Evolutionary conservation across 2,329 filamentous ascomycete genomes (phyloP), one percentile per base, ranked within the genome.

Genomic region (Sclerotinia subarctica): DNA sequence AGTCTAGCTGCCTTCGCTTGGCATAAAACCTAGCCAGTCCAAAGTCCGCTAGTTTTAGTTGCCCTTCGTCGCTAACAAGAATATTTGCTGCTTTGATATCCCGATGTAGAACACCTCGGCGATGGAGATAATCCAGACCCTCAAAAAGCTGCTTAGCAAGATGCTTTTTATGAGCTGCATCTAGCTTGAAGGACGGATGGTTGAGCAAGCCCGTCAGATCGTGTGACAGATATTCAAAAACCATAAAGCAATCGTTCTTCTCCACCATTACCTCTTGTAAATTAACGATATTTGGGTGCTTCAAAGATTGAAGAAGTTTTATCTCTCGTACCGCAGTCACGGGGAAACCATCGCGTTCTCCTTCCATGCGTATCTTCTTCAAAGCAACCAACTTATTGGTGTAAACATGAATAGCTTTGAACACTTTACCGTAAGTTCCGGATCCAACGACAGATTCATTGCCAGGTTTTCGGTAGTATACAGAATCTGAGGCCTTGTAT

Each of bases 61-160:
- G 86, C 6, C 95, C 95, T 13, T 91, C 89, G 73, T 89, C 96
- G 80, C 93, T 96, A 69, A 99, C 92, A 29, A 99, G 84, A 69
- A 98, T 98, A 75, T 99, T 99, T 68, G 95, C 95, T 1, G 95
- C 95, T 80, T 99, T 99, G 81, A 99, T 98, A 76, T 99, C 95
- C 70, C 95, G 91, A 79, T 99, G 95, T 4, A 99, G 83, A 17
- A 99, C 94, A n/a, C 95, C 93, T 47, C 93, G 86, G 58, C 90
- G 89, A 78, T 99, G 95, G 1, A 99, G 86, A 76, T 98, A 99
- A 76, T 96, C 92, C 5, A 99, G 84, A 0, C 93, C 94, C 77
- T 96, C 90, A 74, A 99, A 98, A 72, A 99, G 86, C 76, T 99
- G 95, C 77, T 89, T 91, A 0, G 93, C 93, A 46, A 99, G 84